phyloP scores from a whole-genome alignment of 2,329 filamentous ascomycete species.

The Drechslera avenae region DNA sequence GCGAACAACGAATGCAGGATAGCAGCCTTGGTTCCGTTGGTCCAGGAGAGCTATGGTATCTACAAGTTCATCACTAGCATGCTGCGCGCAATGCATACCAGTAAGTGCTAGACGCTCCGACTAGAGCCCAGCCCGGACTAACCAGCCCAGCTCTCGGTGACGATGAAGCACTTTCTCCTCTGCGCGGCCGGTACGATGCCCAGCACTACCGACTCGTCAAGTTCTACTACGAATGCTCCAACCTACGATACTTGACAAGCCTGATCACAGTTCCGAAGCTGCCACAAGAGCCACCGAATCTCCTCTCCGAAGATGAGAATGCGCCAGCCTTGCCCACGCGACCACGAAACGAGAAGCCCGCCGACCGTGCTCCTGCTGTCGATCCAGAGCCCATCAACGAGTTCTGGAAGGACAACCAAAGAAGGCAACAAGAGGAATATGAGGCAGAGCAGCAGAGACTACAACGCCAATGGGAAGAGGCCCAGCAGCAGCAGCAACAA shows the following conservation, averaged over 20 bases:
- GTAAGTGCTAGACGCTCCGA: constrained; percentile 57
- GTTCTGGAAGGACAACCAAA: constrained; percentile 95
- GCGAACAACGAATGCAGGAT: constrained; percentile 97
- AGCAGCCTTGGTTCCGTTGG: constrained; percentile 87
- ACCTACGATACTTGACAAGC: constrained; percentile 93
- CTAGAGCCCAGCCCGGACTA: constrained; percentile 9
- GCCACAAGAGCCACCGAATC: constrained; percentile 88
- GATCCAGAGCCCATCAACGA: constrained; percentile 96
- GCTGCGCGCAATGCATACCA: constrained; percentile 95
- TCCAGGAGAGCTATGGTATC: constrained; percentile 98
- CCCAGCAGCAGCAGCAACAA: constrained; percentile 80
- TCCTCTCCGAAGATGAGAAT: constrained; percentile 79
- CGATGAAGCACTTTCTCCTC: constrained; percentile 85
- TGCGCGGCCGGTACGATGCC: constrained; percentile 87
- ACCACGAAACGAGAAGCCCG: constrained; percentile 67
- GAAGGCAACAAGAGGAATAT: constrained; percentile 90
- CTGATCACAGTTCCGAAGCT: constrained; percentile 96
- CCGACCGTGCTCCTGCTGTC: constrained; percentile 70
- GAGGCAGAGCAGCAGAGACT: constrained; percentile 90
- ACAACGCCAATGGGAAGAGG: constrained; percentile 83
- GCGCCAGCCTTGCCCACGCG: constrained; percentile 82
- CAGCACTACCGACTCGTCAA: constrained; percentile 96
- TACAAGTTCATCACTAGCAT: constrained; percentile 99
- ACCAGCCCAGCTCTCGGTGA: constrained; percentile 75
- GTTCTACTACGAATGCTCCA: constrained; percentile 99